Evolutionary conservation across 345 rosid genomes (phyloP).

Genomic region (Eutrema japonicum): DNA sequence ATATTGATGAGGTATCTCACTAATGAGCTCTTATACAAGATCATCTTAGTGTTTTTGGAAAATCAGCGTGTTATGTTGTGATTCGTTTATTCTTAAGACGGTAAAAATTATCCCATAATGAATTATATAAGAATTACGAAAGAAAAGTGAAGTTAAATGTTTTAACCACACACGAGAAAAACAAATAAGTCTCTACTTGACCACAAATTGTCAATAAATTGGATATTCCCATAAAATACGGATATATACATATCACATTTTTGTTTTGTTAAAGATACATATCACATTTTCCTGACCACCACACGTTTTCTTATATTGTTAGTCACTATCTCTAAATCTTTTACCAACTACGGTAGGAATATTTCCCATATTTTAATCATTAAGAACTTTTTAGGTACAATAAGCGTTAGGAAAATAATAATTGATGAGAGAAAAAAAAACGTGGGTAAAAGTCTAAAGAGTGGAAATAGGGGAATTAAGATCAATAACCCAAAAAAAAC

Average conservation of each 20-base stretch:
- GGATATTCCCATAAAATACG: neutral
- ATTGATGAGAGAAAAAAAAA: too few relatives aligned
- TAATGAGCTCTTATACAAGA: too few relatives aligned
- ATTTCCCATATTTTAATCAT: neutral
- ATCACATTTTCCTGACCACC: neutral
- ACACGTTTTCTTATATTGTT: neutral
- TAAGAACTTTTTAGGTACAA: neutral
- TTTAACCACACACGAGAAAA: neutral
- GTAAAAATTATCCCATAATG: neutral
- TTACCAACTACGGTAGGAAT: neutral
- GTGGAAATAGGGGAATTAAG: too few relatives aligned
- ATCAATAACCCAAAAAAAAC: too few relatives aligned
- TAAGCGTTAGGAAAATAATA: neutral
- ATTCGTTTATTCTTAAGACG: neutral
- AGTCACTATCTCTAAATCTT: conserved; percentile 2
- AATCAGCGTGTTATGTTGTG: neutral
- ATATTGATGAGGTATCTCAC: too few relatives aligned
- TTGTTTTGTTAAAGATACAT: neutral
- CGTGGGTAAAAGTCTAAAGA: too few relatives aligned
- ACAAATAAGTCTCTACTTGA: neutral
- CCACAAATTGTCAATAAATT: neutral
- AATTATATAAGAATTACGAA: too few relatives aligned
- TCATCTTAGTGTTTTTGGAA: neutral
- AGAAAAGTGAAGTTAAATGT: too few relatives aligned
- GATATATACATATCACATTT: neutral